These are phyloP conservation scores for Trichoderma sp. DNA, from an alignment of 2,329 filamentous ascomycete genomes.

Conservation along the genomic window DNA sequence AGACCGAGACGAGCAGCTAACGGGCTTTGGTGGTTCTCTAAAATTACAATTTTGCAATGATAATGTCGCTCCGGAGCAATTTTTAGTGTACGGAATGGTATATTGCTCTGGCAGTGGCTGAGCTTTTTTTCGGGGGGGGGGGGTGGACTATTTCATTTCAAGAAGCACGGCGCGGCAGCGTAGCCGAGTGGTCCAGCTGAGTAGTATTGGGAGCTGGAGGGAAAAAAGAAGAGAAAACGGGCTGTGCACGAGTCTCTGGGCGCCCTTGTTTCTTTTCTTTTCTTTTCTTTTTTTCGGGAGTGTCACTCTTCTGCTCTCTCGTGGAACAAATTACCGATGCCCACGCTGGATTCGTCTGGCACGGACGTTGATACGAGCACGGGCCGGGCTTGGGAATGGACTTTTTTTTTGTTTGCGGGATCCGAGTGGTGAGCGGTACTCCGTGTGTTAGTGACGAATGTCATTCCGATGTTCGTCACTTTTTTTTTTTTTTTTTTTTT, in stretches of 20 bases:
- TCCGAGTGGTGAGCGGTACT: neutral
- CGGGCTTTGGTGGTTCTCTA: neutral
- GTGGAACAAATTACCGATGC: conserved; percentile 9
- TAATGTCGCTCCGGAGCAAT: conserved; percentile 12
- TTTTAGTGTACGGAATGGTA: neutral
- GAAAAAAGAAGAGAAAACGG: neutral
- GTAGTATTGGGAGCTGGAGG: too few species aligned
- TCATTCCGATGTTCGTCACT: neutral
- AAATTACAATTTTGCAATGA: conserved; percentile 2
- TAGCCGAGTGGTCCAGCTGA: conserved; percentile 16
- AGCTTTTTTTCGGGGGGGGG: too few species aligned
- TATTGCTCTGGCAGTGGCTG: neutral
- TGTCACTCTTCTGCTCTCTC: neutral
- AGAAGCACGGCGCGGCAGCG: conserved; percentile 1
- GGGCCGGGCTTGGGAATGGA: neutral
- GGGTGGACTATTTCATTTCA: conserved; percentile 15
- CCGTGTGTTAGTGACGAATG: neutral
- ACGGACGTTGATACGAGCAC: conserved; percentile 7
- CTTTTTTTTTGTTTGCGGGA: too few species aligned
- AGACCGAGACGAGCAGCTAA: neutral
- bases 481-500: neutral
- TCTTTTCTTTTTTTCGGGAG: too few species aligned
- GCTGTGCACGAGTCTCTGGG: conserved; percentile 9
- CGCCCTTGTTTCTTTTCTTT: too few species aligned
- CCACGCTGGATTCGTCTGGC: neutral